A percentile compares a stretch with the other conserved stretches of the same genome.
These are phyloP conservation scores for Mytilinidion resinicola DNA, from an alignment of 495 filamentous ascomycete species.

Conservation along the genomic window DNA sequence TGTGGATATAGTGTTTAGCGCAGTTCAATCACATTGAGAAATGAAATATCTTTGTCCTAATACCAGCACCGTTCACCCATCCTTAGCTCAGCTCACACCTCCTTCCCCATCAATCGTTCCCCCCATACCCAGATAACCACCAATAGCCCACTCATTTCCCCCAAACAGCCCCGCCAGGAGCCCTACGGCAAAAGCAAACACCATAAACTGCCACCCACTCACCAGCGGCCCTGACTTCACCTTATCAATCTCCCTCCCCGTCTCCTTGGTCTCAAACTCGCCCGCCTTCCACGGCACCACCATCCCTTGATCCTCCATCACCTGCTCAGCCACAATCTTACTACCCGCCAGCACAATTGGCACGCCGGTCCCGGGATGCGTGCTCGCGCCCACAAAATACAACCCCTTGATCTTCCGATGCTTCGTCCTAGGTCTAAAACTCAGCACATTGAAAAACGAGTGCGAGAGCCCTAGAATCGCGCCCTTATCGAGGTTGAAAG, in stretches of 20 bases:
- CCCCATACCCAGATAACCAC: not conserved
- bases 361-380: slow-evolving; percentile 67
- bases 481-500: slow-evolving; percentile 65
- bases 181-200: not conserved
- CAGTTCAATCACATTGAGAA: no score
- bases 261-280: slow-evolving; percentile 18
- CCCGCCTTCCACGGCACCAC: slow-evolving; percentile 40
- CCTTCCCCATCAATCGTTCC: not conserved
- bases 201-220: not conserved
- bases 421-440: slow-evolving; percentile 55
- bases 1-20: no score
- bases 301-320: slow-evolving; percentile 41
- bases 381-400: slow-evolving; percentile 65
- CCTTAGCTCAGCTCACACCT: no score
- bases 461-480: slow-evolving; percentile 63
- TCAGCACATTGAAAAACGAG: slow-evolving; percentile 64
- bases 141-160: not conserved
- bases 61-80: no score
- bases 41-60: no score
- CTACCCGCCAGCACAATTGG: slow-evolving; percentile 61
- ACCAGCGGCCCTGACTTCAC: not conserved
- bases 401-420: slow-evolving; percentile 43
- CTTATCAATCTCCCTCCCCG: slow-evolving; percentile 28
- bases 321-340: slow-evolving; percentile 54
- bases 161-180: not conserved